Percentiles rank a stretch among this genome's conserved stretches.
Conservation (phyloP, 2,329 filamentous ascomycete species). For the Neobulgaria alba region DNA sequence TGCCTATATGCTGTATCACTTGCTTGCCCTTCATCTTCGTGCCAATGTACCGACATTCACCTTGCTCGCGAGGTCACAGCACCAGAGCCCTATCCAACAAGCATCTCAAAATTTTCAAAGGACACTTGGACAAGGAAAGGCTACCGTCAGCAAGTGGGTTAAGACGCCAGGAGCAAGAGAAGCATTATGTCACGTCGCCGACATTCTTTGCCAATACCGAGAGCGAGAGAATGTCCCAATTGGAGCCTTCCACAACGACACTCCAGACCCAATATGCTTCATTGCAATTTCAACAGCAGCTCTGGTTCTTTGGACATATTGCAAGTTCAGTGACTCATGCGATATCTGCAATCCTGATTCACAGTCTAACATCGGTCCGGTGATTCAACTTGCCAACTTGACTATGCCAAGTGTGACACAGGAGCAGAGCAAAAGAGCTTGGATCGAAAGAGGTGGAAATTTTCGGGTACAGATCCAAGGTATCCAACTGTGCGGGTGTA, state of each 20-base stretch:
- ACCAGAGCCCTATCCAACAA: slow-evolving; percentile 8
- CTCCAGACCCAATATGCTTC: slow-evolving; percentile 29
- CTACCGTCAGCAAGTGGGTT: slow-evolving; percentile 27
- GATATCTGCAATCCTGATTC: slow-evolving; percentile 14
- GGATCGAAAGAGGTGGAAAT: slow-evolving; percentile 11
- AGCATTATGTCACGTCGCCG: slow-evolving; percentile 30
- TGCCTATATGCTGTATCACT: slow-evolving; percentile 30
- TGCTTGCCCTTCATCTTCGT: slow-evolving; percentile 31
- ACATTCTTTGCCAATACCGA: slow-evolving; percentile 23
- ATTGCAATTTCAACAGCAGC: slow-evolving; percentile 29
- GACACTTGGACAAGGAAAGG: slow-evolving; percentile 15
- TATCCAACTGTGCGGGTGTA: slow-evolving; percentile 29
- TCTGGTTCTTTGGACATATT: slow-evolving; percentile 32
- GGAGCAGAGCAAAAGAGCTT: slow-evolving; percentile 10
- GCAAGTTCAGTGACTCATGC: slow-evolving; percentile 26
- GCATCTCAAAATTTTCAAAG: slow-evolving; percentile 14
- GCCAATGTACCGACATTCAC: slow-evolving; percentile 29
- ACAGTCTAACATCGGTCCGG: slow-evolving; percentile 3
- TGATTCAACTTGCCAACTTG: slow-evolving; percentile 23
- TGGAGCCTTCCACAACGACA: neutral
- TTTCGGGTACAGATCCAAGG: slow-evolving; percentile 21
- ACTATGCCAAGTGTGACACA: slow-evolving; percentile 13
- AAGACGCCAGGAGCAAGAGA: slow-evolving; percentile 25
- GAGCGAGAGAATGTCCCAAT: neutral
- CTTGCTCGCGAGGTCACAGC: slow-evolving; percentile 22